A percentile compares a stretch with the other conserved stretches of the same genome.
These are phyloP conservation scores for Aaosphaeria arxii DNA, from an alignment of 2,329 filamentous ascomycete genomes.

Conservation along the genomic window DNA sequence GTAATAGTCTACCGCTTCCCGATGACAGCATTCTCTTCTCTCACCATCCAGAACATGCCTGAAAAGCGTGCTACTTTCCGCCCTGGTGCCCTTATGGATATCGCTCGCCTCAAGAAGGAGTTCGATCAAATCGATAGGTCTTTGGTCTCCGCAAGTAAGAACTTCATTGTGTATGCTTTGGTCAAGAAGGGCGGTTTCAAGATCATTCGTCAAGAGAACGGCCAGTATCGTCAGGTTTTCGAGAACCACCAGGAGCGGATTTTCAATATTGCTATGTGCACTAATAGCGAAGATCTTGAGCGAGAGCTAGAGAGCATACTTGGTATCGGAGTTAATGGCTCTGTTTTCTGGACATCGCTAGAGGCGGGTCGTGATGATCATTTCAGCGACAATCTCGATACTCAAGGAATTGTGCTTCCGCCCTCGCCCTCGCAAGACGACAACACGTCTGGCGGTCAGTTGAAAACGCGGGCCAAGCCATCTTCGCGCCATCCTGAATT, in stretches of 20 bases:
- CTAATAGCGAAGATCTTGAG: conserved; percentile 54
- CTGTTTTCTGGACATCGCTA: conserved; percentile 91
- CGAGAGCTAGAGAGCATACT: conserved; percentile 68
- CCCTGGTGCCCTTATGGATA: conserved; percentile 81
- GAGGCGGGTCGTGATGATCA: conserved; percentile 42
- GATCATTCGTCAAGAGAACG: conserved; percentile 91
- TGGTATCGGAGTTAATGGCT: conserved; percentile 89
- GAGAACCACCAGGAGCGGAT: conserved; percentile 88
- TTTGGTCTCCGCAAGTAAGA: conserved; percentile 81
- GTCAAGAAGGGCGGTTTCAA: conserved; percentile 89
- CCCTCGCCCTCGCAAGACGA: conserved; percentile 83
- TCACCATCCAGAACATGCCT: conserved; percentile 63
- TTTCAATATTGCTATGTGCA: conserved; percentile 86
- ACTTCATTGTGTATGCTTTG: conserved; percentile 92
- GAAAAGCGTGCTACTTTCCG: conserved; percentile 63
- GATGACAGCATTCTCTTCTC: conserved; percentile 92
- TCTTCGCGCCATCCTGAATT: conserved; percentile 88
- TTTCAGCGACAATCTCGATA: conserved; percentile 78
- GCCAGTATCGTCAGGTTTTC: conserved; percentile 87
- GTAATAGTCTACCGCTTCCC: conserved; percentile 93
- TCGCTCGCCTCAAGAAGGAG: conserved; percentile 92
- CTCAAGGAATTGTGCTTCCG: conserved; percentile 84
- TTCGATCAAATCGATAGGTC: conserved; percentile 97
- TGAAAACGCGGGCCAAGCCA: conserved; percentile 92
- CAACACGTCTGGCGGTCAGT: conserved; percentile 83